These are phyloP conservation scores for Argentina anserina DNA, from an alignment of 306 rosid genomes.

Conservation along the genomic window DNA sequence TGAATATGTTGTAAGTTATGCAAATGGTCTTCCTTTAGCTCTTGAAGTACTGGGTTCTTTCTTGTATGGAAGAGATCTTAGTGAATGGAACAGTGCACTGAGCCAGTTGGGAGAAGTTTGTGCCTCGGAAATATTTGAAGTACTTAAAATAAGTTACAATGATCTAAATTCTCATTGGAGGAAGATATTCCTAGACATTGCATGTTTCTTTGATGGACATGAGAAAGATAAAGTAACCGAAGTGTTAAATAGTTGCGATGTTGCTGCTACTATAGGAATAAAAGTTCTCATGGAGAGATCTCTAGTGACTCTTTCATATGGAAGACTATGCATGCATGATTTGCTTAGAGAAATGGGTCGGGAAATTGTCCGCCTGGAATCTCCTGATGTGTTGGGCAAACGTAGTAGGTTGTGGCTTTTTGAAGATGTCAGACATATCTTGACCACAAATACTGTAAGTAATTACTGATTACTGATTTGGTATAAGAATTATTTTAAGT, in stretches of 20 bases:
- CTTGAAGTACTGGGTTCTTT: neutral
- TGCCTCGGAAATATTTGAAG: neutral
- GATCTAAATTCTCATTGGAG: neutral
- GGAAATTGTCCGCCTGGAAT: slow-evolving; percentile 3
- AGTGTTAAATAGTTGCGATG: slow-evolving; percentile 5
- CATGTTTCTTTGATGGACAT: slow-evolving; percentile 17
- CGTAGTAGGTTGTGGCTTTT: slow-evolving; percentile 16
- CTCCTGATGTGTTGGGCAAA: neutral
- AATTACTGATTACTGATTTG: no score
- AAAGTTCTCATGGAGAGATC: slow-evolving; percentile 10
- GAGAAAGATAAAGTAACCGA: slow-evolving; percentile 10
- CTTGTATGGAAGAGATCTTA: neutral
- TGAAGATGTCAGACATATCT: slow-evolving; percentile 8
- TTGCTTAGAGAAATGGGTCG: slow-evolving; percentile 21
- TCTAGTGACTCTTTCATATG: neutral
- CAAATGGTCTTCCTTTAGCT: neutral
- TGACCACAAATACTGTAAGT: slow-evolving; percentile 5
- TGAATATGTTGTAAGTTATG: neutral
- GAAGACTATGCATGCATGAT: slow-evolving; percentile 18
- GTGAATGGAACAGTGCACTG: neutral
- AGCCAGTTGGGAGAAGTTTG: neutral
- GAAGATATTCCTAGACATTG: slow-evolving; percentile 8
- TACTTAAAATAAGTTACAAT: neutral
- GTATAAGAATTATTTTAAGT: neutral
- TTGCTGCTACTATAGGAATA: slow-evolving; percentile 17